These are phyloP conservation scores for Schwanniomyces yamadae DNA, from an alignment of 805 yeast species.

Conservation along the genomic window DNA sequence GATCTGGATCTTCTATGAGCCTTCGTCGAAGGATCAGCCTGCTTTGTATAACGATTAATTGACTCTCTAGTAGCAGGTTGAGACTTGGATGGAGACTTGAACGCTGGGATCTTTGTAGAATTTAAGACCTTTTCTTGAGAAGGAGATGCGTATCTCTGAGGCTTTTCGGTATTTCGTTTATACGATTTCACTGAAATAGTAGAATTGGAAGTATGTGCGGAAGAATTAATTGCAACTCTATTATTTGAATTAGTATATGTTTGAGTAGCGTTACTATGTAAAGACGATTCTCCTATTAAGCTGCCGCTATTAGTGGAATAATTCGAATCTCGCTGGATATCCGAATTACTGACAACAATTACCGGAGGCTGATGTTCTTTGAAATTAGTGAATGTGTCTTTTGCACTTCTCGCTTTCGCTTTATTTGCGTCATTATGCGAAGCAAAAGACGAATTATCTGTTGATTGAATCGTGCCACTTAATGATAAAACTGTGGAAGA, in stretches of 20 bases:
- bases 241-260: background rate
- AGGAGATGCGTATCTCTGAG: slow-evolving; percentile 9
- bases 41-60: background rate
- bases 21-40: slow-evolving; percentile 3
- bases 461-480: slow-evolving; percentile 27
- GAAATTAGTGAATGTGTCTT: background rate
- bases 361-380: background rate
- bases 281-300: too few species aligned
- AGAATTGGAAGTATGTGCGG: background rate
- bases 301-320: background rate
- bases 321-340: background rate
- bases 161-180: background rate
- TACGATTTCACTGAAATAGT: too few species aligned
- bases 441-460: slow-evolving; percentile 27
- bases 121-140: slow-evolving; percentile 24
- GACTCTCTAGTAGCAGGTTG: background rate
- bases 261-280: background rate
- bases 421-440: slow-evolving; percentile 16
- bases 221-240: background rate
- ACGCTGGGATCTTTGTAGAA: slow-evolving; percentile 25
- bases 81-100: slow-evolving; percentile 7
- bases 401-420: background rate
- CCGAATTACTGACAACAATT: background rate
- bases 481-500: slow-evolving; percentile 29
- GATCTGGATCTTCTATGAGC: slow-evolving; percentile 22